These are phyloP conservation scores for Monilinia polystroma DNA, from an alignment of 2,329 filamentous ascomycete genomes.

Conservation along the genomic window DNA sequence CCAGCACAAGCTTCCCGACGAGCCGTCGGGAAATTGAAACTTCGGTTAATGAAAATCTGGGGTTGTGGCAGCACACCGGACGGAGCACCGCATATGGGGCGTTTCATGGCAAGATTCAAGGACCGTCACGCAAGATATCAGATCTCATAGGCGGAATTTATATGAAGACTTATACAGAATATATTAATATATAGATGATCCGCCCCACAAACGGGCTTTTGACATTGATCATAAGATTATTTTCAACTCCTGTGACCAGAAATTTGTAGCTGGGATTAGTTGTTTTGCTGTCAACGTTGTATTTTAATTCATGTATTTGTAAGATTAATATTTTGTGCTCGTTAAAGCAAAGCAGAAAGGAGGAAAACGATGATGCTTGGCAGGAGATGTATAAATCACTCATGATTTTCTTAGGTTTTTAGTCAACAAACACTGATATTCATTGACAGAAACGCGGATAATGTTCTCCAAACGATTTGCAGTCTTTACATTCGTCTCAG, in stretches of 20 bases:
- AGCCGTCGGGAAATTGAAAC: constrained; percentile 27
- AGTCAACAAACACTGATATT: background rate
- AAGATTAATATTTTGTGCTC: background rate
- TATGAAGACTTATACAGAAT: background rate
- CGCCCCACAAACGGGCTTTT: background rate
- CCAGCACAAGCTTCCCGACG: constrained; percentile 22
- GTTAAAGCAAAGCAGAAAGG: background rate
- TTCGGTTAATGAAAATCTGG: constrained; percentile 22
- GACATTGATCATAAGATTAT: constrained; percentile 9
- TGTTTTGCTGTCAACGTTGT: background rate
- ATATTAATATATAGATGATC: constrained; percentile 22
- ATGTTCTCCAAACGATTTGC: constrained; percentile 30
- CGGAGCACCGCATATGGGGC: constrained; percentile 2
- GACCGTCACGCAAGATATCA: constrained; percentile 2
- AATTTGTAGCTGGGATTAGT: background rate
- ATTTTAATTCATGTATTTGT: constrained; percentile 1
- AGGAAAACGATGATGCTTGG: background rate
- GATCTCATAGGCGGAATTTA: constrained; percentile 11
- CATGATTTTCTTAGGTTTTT: background rate
- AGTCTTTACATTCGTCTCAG: constrained; percentile 29
- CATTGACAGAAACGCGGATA: background rate
- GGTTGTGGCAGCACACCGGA: constrained; percentile 8
- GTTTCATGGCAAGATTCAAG: constrained; percentile 11
- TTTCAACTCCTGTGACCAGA: constrained; percentile 15
- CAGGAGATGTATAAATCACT: constrained; percentile 4